Evolutionary conservation across 805 yeast genomes (phyloP), one percentile per base, ranked within the genome.

Genomic region (Starmerella sirachaensis): DNA sequence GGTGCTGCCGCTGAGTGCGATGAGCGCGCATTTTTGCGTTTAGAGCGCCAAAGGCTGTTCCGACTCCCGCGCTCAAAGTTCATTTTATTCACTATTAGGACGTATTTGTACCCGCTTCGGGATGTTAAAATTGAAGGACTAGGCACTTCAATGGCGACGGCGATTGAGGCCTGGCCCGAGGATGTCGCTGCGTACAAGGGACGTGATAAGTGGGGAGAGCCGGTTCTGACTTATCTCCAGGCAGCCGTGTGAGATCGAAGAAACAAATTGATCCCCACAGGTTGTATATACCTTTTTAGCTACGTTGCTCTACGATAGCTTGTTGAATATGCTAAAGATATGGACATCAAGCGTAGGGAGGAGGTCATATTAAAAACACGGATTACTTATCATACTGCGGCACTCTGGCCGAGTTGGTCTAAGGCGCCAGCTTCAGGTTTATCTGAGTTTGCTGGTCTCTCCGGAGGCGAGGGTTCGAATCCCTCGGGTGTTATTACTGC

Each of bases 141-240:
- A 1, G 61, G 66, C 5, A 69, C 66, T n/a, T 68, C 74, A 14
- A 57, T 81, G 16, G 61, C 65, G 31, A 76, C 72, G 7, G 83
- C 85, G 1, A 70, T 82, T 24, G 68, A 69, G 17, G 78, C 75
- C 0, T 65, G 80, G 52, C 77, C 78, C 7, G 72, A 63, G 3
- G 70, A 63, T 18, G 29, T 79, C 40, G 73, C 74, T 1, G 59
- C 61, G 19, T 81, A 81, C 60, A 81, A 81, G 55, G 65, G 72
- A 41, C 65, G 72, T 22, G 66, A 66, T 2, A 74, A 64, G 45
- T 80, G 91, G 85, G 83, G 85, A 0, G 37, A 27, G 6, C 18
- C 29, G 12, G 40, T 35, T 11, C 21, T 32, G 6, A 6, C 16
- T 7, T 42, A 42, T 18, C 31, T 42, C 3, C 40, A 35, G 20